phyloP scores from a whole-genome alignment of 2,329 filamentous ascomycete species.

The Didymella glomerata region DNA sequence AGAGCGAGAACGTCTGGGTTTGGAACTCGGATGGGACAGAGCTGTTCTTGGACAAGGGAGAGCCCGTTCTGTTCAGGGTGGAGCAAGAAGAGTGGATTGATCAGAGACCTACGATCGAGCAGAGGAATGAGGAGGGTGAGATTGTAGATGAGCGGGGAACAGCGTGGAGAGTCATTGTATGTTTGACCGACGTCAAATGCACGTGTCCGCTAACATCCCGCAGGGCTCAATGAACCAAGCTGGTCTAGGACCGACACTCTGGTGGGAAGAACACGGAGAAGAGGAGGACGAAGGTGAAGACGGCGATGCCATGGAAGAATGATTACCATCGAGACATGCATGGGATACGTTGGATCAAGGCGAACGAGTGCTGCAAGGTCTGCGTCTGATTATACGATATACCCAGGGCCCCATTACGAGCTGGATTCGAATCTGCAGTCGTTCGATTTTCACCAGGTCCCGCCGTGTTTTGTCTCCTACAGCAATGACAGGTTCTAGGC shows the following conservation, averaged over 20 bases:
- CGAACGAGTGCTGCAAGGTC: too few species aligned
- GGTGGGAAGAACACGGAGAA: constrained; percentile 53
- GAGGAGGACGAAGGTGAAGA: constrained; percentile 41
- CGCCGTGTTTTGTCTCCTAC: too few species aligned
- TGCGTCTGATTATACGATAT: too few species aligned
- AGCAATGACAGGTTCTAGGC: background rate
- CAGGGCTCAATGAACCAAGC: constrained; percentile 58
- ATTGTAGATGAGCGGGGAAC: constrained; percentile 70
- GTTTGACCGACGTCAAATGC: constrained; percentile 17
- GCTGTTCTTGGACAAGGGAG: constrained; percentile 88
- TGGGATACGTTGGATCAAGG: too few species aligned
- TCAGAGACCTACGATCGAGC: constrained; percentile 82
- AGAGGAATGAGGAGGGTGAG: constrained; percentile 68
- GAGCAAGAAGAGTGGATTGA: constrained; percentile 92
- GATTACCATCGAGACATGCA: constrained; percentile 7
- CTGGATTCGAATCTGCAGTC: too few species aligned
- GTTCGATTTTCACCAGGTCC: too few species aligned
- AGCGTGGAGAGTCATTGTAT: constrained; percentile 71
- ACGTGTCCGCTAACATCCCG: constrained; percentile 15
- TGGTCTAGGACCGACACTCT: constrained; percentile 58
- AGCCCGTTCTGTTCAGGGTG: constrained; percentile 86
- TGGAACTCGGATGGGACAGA: constrained; percentile 78
- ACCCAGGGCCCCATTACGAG: too few species aligned
- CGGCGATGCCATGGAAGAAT: constrained; percentile 42
- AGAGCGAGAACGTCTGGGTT: constrained; percentile 81